Evolutionary conservation across 805 yeast genomes (phyloP).

Genomic region (Zygoascus bituminiphila): DNA sequence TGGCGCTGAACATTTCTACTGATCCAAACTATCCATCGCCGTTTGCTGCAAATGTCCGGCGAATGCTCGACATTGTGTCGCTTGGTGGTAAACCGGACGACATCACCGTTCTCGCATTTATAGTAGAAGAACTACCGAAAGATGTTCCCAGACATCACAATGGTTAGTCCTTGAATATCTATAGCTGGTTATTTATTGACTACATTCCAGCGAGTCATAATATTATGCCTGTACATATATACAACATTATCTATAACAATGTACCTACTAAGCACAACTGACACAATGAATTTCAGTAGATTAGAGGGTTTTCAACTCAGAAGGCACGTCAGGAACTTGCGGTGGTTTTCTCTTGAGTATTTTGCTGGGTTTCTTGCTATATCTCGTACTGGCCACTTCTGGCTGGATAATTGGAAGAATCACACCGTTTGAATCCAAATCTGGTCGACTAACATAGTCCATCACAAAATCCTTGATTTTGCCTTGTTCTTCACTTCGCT

Average conservation of each 20-base stretch:
- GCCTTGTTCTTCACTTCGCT: conserved; percentile 45
- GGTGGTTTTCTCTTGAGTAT: neutral
- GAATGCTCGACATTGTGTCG: conserved; percentile 58
- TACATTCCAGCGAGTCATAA: neutral
- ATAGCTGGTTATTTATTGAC: neutral
- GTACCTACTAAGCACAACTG: neutral
- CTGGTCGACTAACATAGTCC: conserved; percentile 6
- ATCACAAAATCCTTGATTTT: conserved; percentile 31
- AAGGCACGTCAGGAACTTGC: neutral
- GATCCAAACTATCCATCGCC: conserved; percentile 75
- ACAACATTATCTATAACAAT: neutral
- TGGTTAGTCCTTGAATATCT: neutral
- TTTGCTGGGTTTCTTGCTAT: neutral
- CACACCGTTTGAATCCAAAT: neutral
- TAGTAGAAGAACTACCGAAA: conserved; percentile 32
- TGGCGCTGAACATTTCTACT: conserved; percentile 60
- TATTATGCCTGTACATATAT: neutral
- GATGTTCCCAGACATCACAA: neutral
- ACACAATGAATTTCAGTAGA: neutral
- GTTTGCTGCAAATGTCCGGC: conserved; percentile 69
- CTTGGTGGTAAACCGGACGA: conserved; percentile 96
- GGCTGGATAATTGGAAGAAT: conserved; percentile 12
- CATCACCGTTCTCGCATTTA: conserved; percentile 71
- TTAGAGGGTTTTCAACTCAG: neutral
- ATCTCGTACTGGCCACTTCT: conserved; percentile 8